Evolutionary conservation across 2,329 filamentous ascomycete species (phyloP).

Genomic region (Ampelomyces quisqualis): DNA sequence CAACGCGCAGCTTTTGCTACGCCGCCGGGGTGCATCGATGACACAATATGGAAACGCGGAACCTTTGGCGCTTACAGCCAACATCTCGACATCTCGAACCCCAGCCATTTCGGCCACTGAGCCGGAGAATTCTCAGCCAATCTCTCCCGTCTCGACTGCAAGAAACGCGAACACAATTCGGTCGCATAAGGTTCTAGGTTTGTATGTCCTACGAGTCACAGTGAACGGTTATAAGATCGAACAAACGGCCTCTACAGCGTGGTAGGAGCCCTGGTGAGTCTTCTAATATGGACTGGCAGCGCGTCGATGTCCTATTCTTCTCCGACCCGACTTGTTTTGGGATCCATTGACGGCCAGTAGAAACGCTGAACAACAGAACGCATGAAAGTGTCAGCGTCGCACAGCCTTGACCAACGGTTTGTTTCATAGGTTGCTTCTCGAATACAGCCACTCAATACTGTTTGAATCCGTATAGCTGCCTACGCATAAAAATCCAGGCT

Average conservation of each 20-base stretch:
- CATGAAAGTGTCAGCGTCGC: conserved; percentile 6
- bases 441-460: conserved; percentile 1
- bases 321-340: neutral
- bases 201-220: no score
- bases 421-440: neutral
- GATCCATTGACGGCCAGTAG: neutral
- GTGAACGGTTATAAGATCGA: no score
- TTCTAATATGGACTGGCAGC: no score
- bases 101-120: no score
- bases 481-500: neutral
- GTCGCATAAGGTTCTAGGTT: no score
- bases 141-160: neutral
- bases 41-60: no score
- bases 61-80: neutral
- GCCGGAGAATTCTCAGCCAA: neutral
- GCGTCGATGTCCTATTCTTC: no score
- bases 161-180: neutral
- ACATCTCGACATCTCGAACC: neutral
- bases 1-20: no score
- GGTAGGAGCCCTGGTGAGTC: no score
- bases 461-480: neutral
- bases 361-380: neutral
- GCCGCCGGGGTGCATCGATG: no score
- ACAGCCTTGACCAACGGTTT: conserved; percentile 3
- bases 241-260: no score